A percentile compares a stretch with the other conserved stretches of the same genome.
Evolutionary conservation across 805 yeast species (phyloP).

Genomic region (Saccharomycopsis vini): DNA sequence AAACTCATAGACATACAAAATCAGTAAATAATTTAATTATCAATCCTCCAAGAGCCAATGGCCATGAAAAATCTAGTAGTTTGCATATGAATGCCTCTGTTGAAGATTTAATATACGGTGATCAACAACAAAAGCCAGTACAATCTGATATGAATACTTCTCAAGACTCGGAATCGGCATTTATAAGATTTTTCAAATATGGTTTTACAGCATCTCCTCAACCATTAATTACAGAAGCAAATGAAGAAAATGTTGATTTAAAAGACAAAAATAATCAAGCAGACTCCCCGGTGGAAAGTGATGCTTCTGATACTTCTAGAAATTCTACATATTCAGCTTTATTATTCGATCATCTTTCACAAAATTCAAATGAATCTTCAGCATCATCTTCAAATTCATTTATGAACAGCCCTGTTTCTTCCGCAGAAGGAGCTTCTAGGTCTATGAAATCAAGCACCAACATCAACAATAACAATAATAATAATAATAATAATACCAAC

Average conservation of each 20-base stretch:
- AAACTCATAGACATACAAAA: constrained; percentile 8
- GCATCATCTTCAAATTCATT: constrained; percentile 5
- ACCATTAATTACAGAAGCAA: neutral
- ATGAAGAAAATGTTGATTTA: neutral
- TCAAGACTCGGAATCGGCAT: constrained; percentile 8
- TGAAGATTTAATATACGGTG: no score
- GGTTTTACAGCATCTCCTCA: constrained; percentile 10
- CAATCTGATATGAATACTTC: constrained; percentile 7
- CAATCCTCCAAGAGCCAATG: neutral
- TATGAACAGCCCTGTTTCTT: constrained; percentile 5
- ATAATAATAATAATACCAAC: no score
- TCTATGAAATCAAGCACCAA: no score
- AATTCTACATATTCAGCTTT: constrained; percentile 1
- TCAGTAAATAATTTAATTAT: constrained; percentile 9
- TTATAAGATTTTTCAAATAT: constrained; percentile 16
- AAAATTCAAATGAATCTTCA: constrained; percentile 4
- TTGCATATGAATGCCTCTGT: neutral
- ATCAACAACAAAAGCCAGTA: neutral
- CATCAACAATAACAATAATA: no score
- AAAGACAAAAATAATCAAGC: neutral
- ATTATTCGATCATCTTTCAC: constrained; percentile 2
- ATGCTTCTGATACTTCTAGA: neutral
- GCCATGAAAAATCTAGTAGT: constrained; percentile 1
- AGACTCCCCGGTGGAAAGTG: neutral
- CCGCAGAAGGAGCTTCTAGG: no score